These are phyloP conservation scores for Yamadazyma jaroonii DNA, from an alignment of 1,139 yeast species.

Conservation along the genomic window DNA sequence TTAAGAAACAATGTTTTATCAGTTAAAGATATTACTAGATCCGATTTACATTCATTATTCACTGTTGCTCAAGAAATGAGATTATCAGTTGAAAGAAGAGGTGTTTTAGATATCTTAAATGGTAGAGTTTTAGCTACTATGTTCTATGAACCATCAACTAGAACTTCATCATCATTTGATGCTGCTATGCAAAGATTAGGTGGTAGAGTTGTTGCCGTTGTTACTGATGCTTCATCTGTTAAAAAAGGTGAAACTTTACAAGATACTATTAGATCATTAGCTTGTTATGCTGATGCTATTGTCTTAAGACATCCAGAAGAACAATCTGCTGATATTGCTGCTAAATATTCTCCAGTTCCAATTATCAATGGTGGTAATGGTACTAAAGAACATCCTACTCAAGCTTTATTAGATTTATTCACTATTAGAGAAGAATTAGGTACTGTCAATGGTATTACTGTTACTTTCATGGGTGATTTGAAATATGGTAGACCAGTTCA, in stretches of 20 bases:
- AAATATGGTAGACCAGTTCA: conserved; percentile 98
- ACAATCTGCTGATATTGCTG: conserved; percentile 89
- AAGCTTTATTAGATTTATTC: conserved; percentile 94
- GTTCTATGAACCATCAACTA: conserved; percentile 97
- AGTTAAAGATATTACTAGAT: conserved; percentile 80
- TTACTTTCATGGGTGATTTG: conserved; percentile 98
- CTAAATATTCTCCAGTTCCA: conserved; percentile 95
- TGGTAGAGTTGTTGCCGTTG: conserved; percentile 90
- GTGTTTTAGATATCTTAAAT: conserved; percentile 84
- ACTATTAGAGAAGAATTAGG: conserved; percentile 99
- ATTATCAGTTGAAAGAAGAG: conserved; percentile 94
- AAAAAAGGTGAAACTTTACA: conserved; percentile 98
- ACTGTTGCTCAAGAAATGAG: conserved; percentile 98
- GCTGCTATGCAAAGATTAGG: conserved; percentile 99
- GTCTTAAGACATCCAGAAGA: conserved; percentile 96
- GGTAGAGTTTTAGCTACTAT: conserved; percentile 92
- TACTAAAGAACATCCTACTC: conserved; percentile 96
- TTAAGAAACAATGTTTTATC: conserved; percentile 83
- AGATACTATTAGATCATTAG: conserved; percentile 92
- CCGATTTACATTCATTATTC: conserved; percentile 88
- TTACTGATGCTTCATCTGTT: conserved; percentile 83
- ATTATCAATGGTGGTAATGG: conserved; percentile 98
- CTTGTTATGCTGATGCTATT: conserved; percentile 95
- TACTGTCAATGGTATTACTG: conserved; percentile 95
- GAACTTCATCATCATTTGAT: conserved; percentile 94